phyloP scores from a whole-genome alignment of 371 early-diverging fungal genomes.

The Mucor sp. region DNA sequence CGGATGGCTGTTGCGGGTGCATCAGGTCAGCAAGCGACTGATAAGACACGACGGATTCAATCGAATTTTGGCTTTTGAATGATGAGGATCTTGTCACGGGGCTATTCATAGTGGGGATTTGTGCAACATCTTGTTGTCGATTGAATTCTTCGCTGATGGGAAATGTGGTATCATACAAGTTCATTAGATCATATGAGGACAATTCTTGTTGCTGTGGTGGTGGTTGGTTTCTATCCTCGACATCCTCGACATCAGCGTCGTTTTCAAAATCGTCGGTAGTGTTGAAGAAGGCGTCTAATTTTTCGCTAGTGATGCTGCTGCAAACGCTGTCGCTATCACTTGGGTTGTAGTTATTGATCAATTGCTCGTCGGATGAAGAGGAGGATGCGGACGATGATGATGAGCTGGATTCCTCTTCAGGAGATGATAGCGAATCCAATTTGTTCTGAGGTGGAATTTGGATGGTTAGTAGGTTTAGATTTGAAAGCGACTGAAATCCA shows the following conservation, averaged over 20 bases:
- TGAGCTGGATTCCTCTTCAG: slow-evolving; percentile 7
- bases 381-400: neutral
- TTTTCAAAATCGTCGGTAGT: neutral
- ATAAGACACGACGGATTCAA: slow-evolving; percentile 16
- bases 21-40: slow-evolving; percentile 25
- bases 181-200: slow-evolving; percentile 4
- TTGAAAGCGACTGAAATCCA: neutral
- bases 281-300: neutral
- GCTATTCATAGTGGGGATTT: neutral
- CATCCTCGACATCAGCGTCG: neutral
- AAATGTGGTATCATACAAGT: slow-evolving; percentile 7
- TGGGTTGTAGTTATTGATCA: neutral
- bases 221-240: neutral
- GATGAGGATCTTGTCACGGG: slow-evolving; percentile 22
- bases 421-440: neutral
- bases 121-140: slow-evolving; percentile 5
- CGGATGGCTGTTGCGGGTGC: neutral
- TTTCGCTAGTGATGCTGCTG: slow-evolving; percentile 7
- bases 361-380: slow-evolving; percentile 13
- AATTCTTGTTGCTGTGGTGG: neutral
- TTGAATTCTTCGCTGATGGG: neutral
- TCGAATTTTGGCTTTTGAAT: slow-evolving; percentile 22
- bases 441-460: slow-evolving; percentile 4
- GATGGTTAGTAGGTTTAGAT: neutral
- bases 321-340: neutral